Evolutionary conservation across 2,329 filamentous ascomycete species (phyloP).

Genomic region (Fusarium lyarnte): DNA sequence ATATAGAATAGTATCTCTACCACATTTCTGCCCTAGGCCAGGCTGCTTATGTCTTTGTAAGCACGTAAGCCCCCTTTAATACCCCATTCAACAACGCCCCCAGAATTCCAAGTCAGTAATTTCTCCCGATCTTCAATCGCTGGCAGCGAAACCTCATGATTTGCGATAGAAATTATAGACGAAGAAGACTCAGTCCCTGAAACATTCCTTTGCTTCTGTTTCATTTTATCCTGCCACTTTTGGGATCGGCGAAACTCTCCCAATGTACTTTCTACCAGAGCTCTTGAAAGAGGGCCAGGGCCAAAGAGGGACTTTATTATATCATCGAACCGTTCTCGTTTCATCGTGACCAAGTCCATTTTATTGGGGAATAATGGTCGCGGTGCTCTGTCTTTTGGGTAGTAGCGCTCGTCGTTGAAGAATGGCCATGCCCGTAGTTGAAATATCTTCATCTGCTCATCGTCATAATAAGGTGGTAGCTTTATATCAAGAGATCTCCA

Average conservation of each 20-base stretch:
- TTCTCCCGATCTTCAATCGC: neutral
- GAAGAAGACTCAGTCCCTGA: neutral
- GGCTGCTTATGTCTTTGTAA: neutral
- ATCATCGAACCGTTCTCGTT: fast-evolving
- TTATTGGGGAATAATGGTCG: neutral
- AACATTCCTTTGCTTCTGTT: fast-evolving
- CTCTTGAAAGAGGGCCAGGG: neutral
- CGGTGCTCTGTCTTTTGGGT: neutral
- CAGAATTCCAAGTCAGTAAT: neutral
- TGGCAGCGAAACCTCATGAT: neutral
- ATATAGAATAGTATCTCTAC: no score
- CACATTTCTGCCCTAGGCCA: no score
- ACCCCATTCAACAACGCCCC: neutral
- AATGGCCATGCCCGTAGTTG: slow-evolving; percentile 24
- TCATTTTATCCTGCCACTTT: neutral
- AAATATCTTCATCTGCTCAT: neutral
- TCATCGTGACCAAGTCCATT: neutral
- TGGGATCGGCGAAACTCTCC: neutral
- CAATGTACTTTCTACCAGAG: neutral
- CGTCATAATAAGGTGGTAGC: no score
- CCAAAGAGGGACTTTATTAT: fast-evolving
- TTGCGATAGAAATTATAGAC: fast-evolving
- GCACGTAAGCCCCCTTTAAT: no score
- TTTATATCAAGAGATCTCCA: no score
- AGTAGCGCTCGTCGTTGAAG: slow-evolving; percentile 10